phyloP scores from a whole-genome alignment of 2,329 filamentous ascomycete species.

The Fusarium lyarnte region DNA sequence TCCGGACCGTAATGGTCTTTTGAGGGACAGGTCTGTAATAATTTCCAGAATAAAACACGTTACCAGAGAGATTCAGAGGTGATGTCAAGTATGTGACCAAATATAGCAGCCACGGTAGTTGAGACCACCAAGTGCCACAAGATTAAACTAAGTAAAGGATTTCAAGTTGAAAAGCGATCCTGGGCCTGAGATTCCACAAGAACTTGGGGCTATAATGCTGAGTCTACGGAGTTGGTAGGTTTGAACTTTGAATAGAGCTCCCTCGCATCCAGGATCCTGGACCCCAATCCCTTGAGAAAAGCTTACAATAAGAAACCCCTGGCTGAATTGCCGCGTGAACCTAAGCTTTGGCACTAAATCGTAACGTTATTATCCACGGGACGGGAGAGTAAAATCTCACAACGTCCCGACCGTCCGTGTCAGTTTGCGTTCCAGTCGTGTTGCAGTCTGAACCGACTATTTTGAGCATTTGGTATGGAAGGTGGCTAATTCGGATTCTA shows the following conservation, averaged over 20 bases:
- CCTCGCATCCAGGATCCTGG: background rate
- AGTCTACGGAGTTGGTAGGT: background rate
- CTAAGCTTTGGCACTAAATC: conserved; percentile 28
- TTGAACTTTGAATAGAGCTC: background rate
- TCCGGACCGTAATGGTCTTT: conserved; percentile 16
- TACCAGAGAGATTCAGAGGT: background rate
- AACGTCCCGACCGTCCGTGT: conserved; percentile 38
- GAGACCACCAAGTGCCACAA: conserved; percentile 11
- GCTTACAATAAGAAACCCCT: conserved; percentile 10
- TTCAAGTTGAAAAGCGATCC: background rate
- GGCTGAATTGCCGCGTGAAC: conserved; percentile 20
- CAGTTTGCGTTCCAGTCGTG: conserved; percentile 30
- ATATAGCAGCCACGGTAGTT: conserved; percentile 17
- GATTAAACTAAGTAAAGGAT: background rate
- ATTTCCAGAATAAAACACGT: background rate
- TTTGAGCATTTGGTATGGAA: background rate
- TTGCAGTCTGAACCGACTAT: conserved; percentile 24
- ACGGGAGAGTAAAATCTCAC: conserved; percentile 31
- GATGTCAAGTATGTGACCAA: background rate
- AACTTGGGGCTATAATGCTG: background rate
- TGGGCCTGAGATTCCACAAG: background rate
- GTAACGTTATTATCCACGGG: conserved; percentile 24
- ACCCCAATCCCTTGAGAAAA: conserved; percentile 7
- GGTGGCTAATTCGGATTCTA: conserved; percentile 14
- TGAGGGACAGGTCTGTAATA: background rate